Conservation (phyloP, 2,329 filamentous ascomycete species). For the Pyricularia sp. region DNA sequence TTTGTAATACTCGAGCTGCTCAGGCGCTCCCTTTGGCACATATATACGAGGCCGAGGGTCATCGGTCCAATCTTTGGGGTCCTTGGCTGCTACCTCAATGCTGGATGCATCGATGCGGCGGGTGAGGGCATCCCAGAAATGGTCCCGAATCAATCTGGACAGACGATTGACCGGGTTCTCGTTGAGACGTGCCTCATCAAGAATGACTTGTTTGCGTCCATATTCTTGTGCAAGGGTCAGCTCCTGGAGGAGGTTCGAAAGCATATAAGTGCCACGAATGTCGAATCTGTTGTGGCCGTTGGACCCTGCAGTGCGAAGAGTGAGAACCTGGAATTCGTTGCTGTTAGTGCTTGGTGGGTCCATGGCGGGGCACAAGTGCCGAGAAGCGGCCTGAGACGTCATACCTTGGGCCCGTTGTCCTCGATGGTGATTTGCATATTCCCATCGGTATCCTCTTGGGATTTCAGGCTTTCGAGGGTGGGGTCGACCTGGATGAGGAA, state of each 20-base stretch:
- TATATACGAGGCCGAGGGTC: slow-evolving; percentile 90
- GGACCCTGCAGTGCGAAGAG: slow-evolving; percentile 75
- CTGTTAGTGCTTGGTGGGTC: neutral
- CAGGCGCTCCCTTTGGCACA: slow-evolving; percentile 71
- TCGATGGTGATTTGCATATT: slow-evolving; percentile 99
- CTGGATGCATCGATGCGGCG: slow-evolving; percentile 81
- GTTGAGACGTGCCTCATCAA: slow-evolving; percentile 84
- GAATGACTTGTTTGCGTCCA: slow-evolving; percentile 77
- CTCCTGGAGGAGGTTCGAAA: slow-evolving; percentile 93
- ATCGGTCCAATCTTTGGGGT: slow-evolving; percentile 92
- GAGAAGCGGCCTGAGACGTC: neutral
- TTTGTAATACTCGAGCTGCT: slow-evolving; percentile 84
- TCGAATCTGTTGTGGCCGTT: slow-evolving; percentile 83
- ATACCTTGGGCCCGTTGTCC: slow-evolving; percentile 82
- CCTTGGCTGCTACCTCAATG: slow-evolving; percentile 75
- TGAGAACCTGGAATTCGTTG: slow-evolving; percentile 30
- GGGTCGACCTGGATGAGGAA: slow-evolving; percentile 82
- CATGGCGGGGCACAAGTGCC: slow-evolving; percentile 1
- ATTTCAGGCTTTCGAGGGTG: slow-evolving; percentile 69
- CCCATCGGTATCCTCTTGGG: slow-evolving; percentile 83
- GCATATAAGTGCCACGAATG: slow-evolving; percentile 91
- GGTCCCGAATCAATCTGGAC: slow-evolving; percentile 74
- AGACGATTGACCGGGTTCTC: slow-evolving; percentile 91
- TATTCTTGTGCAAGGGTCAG: slow-evolving; percentile 86
- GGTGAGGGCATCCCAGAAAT: slow-evolving; percentile 90